A percentile compares a stretch with the other conserved stretches of the same genome.
Evolutionary conservation across 371 early-diverging fungal species (phyloP).

Genomic region (Capillidium rhysosporum): DNA sequence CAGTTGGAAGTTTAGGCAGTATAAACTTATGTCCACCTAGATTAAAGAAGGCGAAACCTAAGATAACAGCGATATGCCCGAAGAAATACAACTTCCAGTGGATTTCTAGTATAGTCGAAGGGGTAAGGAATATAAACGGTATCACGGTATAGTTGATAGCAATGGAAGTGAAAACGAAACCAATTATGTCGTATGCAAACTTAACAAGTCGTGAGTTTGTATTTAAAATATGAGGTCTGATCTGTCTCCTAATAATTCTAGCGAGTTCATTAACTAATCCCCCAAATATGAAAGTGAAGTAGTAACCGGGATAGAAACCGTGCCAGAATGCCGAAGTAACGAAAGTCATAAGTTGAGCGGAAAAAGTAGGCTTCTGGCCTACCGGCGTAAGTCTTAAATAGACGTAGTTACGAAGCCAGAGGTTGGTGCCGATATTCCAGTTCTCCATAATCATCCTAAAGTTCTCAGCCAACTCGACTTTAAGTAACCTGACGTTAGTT

Average conservation of each 20-base stretch:
- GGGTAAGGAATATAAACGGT: slow-evolving; percentile 44
- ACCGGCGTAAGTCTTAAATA: slow-evolving; percentile 43
- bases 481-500: slow-evolving; percentile 44
- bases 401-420: slow-evolving; percentile 67
- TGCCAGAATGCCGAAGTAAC: slow-evolving; percentile 79
- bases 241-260: slow-evolving; percentile 26
- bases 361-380: slow-evolving; percentile 25
- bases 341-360: slow-evolving; percentile 46
- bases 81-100: neutral
- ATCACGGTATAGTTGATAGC: slow-evolving; percentile 41
- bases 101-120: neutral
- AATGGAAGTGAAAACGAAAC: slow-evolving; percentile 37
- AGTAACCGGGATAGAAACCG: slow-evolving; percentile 81
- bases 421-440: slow-evolving; percentile 80
- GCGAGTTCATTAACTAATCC: slow-evolving; percentile 5
- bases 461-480: slow-evolving; percentile 50
- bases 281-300: slow-evolving; percentile 23
- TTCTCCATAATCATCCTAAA: slow-evolving; percentile 40
- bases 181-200: slow-evolving; percentile 33
- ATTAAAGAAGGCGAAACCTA: too few relatives aligned
- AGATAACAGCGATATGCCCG: neutral
- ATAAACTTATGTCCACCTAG: too few relatives aligned
- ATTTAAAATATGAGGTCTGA: slow-evolving; percentile 41
- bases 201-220: slow-evolving; percentile 15
- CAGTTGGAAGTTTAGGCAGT: too few relatives aligned